Percentiles rank a stretch among this genome's conserved stretches.
phyloP scores from a whole-genome alignment of 2,329 filamentous ascomycete genomes.

The Colletotrichum liriopes region DNA sequence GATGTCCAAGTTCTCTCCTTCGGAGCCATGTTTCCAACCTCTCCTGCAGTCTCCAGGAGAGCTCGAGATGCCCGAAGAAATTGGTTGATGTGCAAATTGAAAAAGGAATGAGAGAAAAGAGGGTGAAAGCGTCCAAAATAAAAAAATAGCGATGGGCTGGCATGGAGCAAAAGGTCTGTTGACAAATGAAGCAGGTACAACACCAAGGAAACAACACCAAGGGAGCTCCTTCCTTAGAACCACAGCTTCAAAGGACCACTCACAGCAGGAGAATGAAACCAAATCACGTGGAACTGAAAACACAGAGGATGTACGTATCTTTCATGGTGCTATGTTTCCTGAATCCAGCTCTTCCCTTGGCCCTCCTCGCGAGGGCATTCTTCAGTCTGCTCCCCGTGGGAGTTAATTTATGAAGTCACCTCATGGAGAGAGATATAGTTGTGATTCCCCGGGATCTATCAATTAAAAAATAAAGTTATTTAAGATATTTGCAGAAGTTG shows the following conservation, averaged over 20 bases:
- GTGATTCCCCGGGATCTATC: too few species aligned
- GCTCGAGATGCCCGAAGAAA: neutral
- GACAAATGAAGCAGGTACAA: neutral
- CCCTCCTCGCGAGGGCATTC: neutral
- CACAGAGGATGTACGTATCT: neutral
- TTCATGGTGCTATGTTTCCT: neutral
- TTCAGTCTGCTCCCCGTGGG: neutral
- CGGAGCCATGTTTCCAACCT: slow-evolving; percentile 14
- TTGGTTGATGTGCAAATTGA: neutral
- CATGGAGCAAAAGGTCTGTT: neutral
- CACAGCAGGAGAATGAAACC: neutral
- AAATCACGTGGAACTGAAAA: neutral
- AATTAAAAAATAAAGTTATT: neutral
- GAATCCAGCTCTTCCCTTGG: too few species aligned
- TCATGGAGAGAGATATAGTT: neutral
- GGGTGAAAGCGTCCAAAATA: neutral
- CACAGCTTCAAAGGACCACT: neutral
- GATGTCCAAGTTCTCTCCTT: slow-evolving; percentile 4
- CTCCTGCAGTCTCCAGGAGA: slow-evolving; percentile 1
- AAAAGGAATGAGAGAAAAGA: neutral
- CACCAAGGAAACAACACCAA: neutral
- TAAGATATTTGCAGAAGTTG: neutral
- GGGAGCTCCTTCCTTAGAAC: neutral
- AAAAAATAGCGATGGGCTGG: neutral
- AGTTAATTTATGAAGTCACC: neutral